Evolutionary conservation across 352 stramenopile species (phyloP).

Genomic region (Globisporangium okanoganense): DNA sequence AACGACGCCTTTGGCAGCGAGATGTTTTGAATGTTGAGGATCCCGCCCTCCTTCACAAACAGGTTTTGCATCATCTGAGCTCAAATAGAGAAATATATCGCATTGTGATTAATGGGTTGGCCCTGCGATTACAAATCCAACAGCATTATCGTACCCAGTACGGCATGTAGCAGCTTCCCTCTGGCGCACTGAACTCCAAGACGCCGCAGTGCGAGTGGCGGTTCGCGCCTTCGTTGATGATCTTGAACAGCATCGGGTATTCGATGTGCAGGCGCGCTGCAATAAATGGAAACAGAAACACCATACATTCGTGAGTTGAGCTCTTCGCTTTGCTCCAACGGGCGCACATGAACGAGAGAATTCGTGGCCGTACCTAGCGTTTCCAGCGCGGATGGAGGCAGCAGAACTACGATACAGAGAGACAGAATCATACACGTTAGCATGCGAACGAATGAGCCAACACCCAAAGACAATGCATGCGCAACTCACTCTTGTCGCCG

Average conservation of each 20-base stretch:
- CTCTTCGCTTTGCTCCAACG: neutral
- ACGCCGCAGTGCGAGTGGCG: slow-evolving; percentile 96
- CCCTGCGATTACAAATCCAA: neutral
- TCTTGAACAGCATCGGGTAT: slow-evolving; percentile 99
- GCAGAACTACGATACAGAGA: slow-evolving; percentile 65
- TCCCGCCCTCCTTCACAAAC: slow-evolving; percentile 90
- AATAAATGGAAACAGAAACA: slow-evolving; percentile 17
- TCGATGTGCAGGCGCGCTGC: slow-evolving; percentile 92
- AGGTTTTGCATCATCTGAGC: slow-evolving; percentile 99
- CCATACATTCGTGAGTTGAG: neutral
- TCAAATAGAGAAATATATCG: neutral
- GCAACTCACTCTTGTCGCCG: slow-evolving; percentile 80
- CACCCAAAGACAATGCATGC: neutral
- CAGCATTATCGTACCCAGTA: slow-evolving; percentile 89
- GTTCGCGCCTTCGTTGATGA: slow-evolving; percentile 85
- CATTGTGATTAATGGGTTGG: neutral
- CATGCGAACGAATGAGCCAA: neutral
- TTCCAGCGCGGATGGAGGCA: slow-evolving; percentile 97
- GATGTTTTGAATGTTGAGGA: slow-evolving; percentile 96
- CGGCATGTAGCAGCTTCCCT: slow-evolving; percentile 98
- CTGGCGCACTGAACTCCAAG: slow-evolving; percentile 98
- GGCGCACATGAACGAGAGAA: neutral
- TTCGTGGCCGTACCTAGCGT: slow-evolving; percentile 70
- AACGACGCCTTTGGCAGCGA: slow-evolving; percentile 96
- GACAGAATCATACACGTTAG: neutral